phyloP scores from a whole-genome alignment of 352 stramenopile genomes.

The Pythium myriotylum region DNA sequence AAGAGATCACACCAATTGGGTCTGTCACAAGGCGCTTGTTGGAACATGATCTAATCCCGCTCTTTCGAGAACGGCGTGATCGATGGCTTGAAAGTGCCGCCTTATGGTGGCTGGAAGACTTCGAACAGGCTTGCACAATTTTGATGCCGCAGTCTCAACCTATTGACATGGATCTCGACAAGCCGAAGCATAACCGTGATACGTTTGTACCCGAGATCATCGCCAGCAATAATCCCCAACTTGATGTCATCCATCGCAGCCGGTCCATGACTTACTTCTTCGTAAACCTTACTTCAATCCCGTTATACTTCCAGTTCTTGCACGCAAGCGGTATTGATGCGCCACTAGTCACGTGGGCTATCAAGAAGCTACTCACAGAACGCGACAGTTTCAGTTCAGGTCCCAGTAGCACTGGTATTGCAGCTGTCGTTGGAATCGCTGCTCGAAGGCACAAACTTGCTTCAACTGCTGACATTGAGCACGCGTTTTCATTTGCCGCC shows the following conservation, averaged over 20 bases:
- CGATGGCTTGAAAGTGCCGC: conserved; percentile 80
- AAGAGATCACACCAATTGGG: conserved; percentile 64
- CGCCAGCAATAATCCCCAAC: conserved; percentile 10
- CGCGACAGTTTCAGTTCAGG: not conserved
- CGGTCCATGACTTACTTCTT: conserved; percentile 69
- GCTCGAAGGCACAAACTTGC: conserved; percentile 33
- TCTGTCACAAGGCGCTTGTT: conserved; percentile 56
- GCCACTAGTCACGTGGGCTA: conserved; percentile 65
- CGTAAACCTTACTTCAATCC: conserved; percentile 83
- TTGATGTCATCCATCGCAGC: conserved; percentile 41
- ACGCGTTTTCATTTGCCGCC: conserved; percentile 78
- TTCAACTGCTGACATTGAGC: conserved; percentile 78
- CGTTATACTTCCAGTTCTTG: conserved; percentile 84
- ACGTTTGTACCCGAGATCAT: conserved; percentile 6
- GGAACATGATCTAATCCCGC: conserved; percentile 65
- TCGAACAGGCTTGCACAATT: conserved; percentile 77
- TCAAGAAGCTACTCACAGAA: conserved; percentile 39
- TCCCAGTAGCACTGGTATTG: not conserved
- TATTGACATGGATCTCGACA: conserved; percentile 40
- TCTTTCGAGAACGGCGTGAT: conserved; percentile 61
- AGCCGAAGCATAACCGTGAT: conserved; percentile 16
- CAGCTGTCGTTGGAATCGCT: conserved; percentile 18
- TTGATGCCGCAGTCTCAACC: conserved; percentile 68
- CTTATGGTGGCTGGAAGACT: conserved; percentile 86
- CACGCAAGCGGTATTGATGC: conserved; percentile 63